phyloP scores from a whole-genome alignment of 139 green algal species.

The Nannochloris sp. region DNA sequence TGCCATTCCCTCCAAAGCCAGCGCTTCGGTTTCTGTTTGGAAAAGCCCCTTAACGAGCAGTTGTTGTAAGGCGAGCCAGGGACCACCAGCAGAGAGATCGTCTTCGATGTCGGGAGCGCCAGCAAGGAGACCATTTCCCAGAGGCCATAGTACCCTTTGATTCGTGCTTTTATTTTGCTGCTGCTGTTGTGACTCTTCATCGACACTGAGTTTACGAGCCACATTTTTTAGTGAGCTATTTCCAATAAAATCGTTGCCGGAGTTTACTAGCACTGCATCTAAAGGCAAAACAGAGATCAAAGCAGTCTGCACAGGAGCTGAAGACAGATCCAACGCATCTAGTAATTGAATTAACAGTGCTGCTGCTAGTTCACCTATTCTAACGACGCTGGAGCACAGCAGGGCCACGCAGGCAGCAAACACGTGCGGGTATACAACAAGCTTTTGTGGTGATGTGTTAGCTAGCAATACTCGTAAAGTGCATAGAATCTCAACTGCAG shows the following conservation, averaged over 20 bases:
- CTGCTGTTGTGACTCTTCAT: not conserved
- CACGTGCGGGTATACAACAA: constrained; percentile 81
- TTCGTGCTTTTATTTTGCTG: not conserved
- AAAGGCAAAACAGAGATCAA: constrained; percentile 57
- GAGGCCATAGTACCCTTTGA: not conserved
- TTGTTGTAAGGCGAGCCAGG: constrained; percentile 57
- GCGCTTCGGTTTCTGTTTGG: constrained; percentile 46
- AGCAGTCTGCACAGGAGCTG: constrained; percentile 57
- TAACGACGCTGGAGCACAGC: constrained; percentile 59
- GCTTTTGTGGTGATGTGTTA: constrained; percentile 40
- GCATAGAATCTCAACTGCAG: constrained; percentile 31
- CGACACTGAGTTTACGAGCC: constrained; percentile 3
- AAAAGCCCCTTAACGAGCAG: constrained; percentile 78
- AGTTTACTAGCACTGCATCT: constrained; percentile 5
- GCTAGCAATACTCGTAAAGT: constrained; percentile 43
- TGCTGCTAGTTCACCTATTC: constrained; percentile 57
- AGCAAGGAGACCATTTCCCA: constrained; percentile 19
- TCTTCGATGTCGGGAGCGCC: not conserved
- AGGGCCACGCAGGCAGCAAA: constrained; percentile 66
- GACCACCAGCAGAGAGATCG: not conserved
- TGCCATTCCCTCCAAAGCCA: constrained; percentile 41
- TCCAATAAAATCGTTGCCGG: not conserved
- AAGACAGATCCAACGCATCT: constrained; percentile 42
- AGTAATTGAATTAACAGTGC: constrained; percentile 55
- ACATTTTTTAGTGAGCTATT: not conserved